Evolutionary conservation across 306 rosid species (phyloP), one percentile per base, ranked within the genome.

Genomic region (Fagus crenata): DNA sequence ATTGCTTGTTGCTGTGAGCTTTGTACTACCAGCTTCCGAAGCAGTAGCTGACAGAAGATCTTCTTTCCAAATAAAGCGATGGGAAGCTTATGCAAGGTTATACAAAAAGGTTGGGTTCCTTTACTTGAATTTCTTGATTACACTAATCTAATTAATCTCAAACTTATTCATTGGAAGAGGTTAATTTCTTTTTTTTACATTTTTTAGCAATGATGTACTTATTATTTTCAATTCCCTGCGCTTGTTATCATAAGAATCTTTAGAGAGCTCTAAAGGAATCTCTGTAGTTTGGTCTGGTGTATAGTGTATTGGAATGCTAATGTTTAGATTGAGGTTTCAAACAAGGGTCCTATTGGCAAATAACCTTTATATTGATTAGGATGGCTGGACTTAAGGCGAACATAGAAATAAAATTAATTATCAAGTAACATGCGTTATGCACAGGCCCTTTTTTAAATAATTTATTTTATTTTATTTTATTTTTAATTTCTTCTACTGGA

Each of bases 21-120:
- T 89, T 86, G 93, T 86, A 72, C 85, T 90, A 54, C 80, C 89
- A 79, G 97, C 98, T 78, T 94, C 97, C 75, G 92, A 90, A 82
- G 97, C 95, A 64, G 98, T 94, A 15, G 96, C 91, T 75, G 92
- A 90, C 72, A 87, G 96, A 86, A 94, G 93, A 82, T 94, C 89
- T 71, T 79, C 89, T 77, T 92, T 84, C 87, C 93, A 92, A 78
- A 83, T 73, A 77, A 87, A 84, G 84, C 89, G 95, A 67, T 94
- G 98, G 98, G 97, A 94, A 85, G 90, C 93, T 81, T 88, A 92
- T 87, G 98, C 93, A 53, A 88, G 74, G 61, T 82, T 94, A 76
- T 92, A 75, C 78, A 94, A 90, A 85, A 92, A 94, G 97, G 98
- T 94, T 72, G 58, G 58, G 22, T 68, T 80, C 7, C 77, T 81